A percentile compares a stretch with the other conserved stretches of the same genome.
These are phyloP conservation scores for Ilex asprella DNA, from an alignment of 257 asterid genomes.

Conservation along the genomic window DNA sequence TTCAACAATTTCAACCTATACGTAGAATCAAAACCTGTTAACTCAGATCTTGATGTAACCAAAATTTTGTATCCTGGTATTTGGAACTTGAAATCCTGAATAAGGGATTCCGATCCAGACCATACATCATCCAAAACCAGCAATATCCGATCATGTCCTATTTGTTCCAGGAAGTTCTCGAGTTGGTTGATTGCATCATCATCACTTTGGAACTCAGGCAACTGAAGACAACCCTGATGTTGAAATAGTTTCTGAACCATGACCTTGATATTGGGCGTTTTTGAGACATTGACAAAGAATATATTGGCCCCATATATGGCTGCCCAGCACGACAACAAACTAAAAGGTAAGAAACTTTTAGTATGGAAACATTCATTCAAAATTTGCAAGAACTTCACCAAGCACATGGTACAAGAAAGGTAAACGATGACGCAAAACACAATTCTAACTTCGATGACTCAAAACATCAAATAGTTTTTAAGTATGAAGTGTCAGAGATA, in stretches of 20 bases:
- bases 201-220: constrained; percentile 16
- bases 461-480: too few species aligned
- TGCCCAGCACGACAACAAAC: neutral
- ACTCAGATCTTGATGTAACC: constrained; percentile 29
- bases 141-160: constrained; percentile 8
- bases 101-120: constrained; percentile 18
- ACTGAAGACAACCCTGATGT: constrained; percentile 6
- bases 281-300: constrained; percentile 25
- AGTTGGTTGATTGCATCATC: constrained; percentile 21
- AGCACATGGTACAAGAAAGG: too few species aligned
- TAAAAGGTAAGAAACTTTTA: too few species aligned
- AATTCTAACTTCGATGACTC: too few species aligned
- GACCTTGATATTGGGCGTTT: constrained; percentile 15
- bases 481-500: too few species aligned
- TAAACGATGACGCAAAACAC: too few species aligned
- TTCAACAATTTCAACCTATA: constrained; percentile 22
- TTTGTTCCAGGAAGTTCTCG: constrained; percentile 8
- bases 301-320: constrained; percentile 21
- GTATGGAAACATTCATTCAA: too few species aligned
- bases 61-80: constrained; percentile 19
- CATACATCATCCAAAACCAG: constrained; percentile 37
- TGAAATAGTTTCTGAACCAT: constrained; percentile 26
- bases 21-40: constrained; percentile 16
- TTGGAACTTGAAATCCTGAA: constrained; percentile 17
- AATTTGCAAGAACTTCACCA: too few species aligned